Evolutionary conservation across 2,329 filamentous ascomycete species (phyloP), one percentile per base, ranked within the genome.

Genomic region (Xylariaceae sp.): DNA sequence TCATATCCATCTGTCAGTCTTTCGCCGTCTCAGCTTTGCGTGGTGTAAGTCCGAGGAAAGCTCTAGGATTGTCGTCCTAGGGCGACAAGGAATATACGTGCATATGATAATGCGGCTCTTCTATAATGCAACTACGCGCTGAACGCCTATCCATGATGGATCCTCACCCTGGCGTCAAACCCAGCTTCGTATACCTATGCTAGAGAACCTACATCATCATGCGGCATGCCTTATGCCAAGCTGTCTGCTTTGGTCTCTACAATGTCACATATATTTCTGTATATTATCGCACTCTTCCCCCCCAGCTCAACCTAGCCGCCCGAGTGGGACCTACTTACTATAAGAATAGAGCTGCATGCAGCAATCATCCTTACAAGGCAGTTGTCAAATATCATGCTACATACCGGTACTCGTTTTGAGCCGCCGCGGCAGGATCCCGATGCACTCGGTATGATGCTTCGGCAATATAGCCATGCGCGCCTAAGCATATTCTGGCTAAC

Each of bases 71-170:
- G 52, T 56, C 56, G 50, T 58, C 46, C 37, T 16, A 17, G 29
- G 55, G 50, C 14, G 44, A 49, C 44, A 28, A 48, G 55, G 49
- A 34, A 49, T 29, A 51, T 26, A 40, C 23, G 26, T 23, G 37
- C 41, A 52, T 26, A 39, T 45, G 44, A 57, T 60, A 53, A 46
- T 60, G 57, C 57, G 57, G 57, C 57, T 60, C 57, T 60, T 60
- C 44, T 46, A 53, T 60, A 53, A 60, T 60, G 44, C 57, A 43
- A 59, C 56, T 59, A 56, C 53, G 52, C 53, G 53, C 56, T 43
- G 33, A 52, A 52, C 19, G 29, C 49, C 46, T 36, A 48, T 52
- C n/a, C n/a, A n/a, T n/a, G n/a, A n/a, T n/a, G n/a, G n/a, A n/a
- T n/a, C 51, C 21, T 46, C 46, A 41, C 36, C 51, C 39, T 40